A percentile compares a stretch with the other conserved stretches of the same genome.
These are phyloP conservation scores for Hansenula anomala DNA, from an alignment of 1,139 yeast species.

Conservation along the genomic window DNA sequence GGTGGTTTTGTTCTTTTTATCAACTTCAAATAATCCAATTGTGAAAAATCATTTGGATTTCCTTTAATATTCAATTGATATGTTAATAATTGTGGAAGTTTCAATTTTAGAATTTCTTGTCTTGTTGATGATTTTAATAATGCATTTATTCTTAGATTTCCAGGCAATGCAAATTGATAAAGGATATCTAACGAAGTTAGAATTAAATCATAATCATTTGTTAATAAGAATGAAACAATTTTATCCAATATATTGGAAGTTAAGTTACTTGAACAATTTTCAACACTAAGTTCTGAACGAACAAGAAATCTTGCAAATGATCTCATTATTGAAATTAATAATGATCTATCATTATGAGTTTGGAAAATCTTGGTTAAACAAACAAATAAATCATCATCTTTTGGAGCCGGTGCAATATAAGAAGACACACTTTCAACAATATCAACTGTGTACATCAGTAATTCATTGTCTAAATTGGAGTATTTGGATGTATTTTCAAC, in stretches of 20 bases:
- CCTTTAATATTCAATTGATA: conserved; percentile 35
- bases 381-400: conserved; percentile 57
- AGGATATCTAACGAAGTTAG: conserved; percentile 62
- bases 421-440: conserved; percentile 82
- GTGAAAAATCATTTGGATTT: conserved; percentile 27
- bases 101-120: conserved; percentile 45
- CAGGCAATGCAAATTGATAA: conserved; percentile 58
- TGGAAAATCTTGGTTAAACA: conserved; percentile 43
- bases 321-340: conserved; percentile 48
- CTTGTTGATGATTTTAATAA: conserved; percentile 35
- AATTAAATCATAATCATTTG: conserved; percentile 56
- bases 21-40: conserved; percentile 36
- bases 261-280: conserved; percentile 40
- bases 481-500: conserved; percentile 26
- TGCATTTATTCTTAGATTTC: conserved; percentile 31
- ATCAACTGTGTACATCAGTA: conserved; percentile 68
- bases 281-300: conserved; percentile 37
- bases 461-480: conserved; percentile 49
- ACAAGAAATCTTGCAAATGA: conserved; percentile 45
- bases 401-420: conserved; percentile 68
- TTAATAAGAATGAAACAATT: conserved; percentile 40
- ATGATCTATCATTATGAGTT: conserved; percentile 49
- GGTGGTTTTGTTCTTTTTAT: conserved; percentile 39
- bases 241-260: conserved; percentile 35
- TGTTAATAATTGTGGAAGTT: conserved; percentile 60